phyloP scores from a whole-genome alignment of 2,329 filamentous ascomycete genomes.

The Colletotrichum sp. region DNA sequence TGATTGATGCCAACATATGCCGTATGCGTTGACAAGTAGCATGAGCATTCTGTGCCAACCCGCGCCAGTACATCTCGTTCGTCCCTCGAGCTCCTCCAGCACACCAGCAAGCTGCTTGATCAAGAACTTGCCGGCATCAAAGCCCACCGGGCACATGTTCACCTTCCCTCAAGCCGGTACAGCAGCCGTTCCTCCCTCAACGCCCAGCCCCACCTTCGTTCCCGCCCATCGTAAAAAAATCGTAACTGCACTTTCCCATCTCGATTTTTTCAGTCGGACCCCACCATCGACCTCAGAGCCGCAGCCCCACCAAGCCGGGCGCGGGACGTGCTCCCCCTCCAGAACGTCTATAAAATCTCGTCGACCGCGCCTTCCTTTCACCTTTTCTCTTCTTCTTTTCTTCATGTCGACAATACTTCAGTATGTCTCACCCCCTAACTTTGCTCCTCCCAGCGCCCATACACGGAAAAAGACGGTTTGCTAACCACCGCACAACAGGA shows the following conservation, averaged over 20 bases:
- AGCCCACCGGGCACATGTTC: no score
- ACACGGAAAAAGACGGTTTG: no score
- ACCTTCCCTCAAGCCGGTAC: no score
- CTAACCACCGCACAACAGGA: conserved; percentile 45
- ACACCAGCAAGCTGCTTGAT: neutral
- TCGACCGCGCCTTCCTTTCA: conserved; percentile 33
- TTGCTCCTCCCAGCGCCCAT: no score
- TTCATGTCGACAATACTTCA: conserved; percentile 70
- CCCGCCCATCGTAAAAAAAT: neutral
- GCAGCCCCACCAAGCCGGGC: neutral
- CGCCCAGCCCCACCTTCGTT: neutral
- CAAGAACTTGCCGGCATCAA: neutral
- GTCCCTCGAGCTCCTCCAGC: neutral
- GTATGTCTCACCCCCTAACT: conserved; percentile 43
- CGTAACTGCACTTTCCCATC: neutral
- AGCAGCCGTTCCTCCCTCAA: neutral
- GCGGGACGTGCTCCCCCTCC: neutral
- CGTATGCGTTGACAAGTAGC: neutral
- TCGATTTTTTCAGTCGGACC: neutral
- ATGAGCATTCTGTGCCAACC: accelerated
- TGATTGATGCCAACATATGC: accelerated
- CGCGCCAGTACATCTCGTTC: neutral
- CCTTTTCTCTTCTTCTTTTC: conserved; percentile 49
- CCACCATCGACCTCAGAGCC: neutral
- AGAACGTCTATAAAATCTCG: conserved; percentile 44